These are phyloP conservation scores for Solanum corneliomulleri DNA, from an alignment of 257 asterid species.

Conservation along the genomic window DNA sequence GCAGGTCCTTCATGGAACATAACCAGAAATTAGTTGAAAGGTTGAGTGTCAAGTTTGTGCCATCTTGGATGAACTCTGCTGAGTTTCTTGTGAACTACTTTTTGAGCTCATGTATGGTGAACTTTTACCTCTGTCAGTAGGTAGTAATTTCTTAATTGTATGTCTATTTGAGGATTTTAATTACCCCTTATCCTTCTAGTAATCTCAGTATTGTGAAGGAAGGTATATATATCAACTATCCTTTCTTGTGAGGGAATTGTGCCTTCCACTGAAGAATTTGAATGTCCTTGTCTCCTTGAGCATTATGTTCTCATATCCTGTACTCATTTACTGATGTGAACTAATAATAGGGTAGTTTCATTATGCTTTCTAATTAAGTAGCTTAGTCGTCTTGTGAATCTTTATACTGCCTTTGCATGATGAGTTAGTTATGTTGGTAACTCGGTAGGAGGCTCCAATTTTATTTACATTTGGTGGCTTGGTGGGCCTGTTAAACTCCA, in stretches of 20 bases:
- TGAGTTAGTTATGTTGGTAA: neutral
- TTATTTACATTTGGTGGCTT: constrained; percentile 24
- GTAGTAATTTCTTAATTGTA: constrained; percentile 37
- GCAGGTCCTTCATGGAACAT: constrained; percentile 55
- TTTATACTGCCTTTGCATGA: neutral
- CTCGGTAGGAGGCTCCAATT: constrained; percentile 1
- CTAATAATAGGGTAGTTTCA: neutral
- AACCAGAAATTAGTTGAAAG: constrained; percentile 23
- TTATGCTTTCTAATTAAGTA: neutral
- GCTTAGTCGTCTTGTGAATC: neutral
- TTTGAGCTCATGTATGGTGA: constrained; percentile 49
- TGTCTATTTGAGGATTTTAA: constrained; percentile 6
- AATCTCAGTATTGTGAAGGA: constrained; percentile 8
- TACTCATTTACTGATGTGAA: neutral
- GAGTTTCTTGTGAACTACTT: constrained; percentile 46
- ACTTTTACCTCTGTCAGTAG: constrained; percentile 45
- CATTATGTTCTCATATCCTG: neutral
- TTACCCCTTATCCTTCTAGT: constrained; percentile 5
- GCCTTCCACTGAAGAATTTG: neutral
- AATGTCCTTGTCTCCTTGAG: neutral
- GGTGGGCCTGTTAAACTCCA: constrained; percentile 44
- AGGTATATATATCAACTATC: neutral
- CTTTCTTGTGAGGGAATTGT: neutral
- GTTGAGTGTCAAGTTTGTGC: constrained; percentile 28
- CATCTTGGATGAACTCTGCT: constrained; percentile 32